Evolutionary conservation across 1,139 yeast species (phyloP), one percentile per base, ranked within the genome.

Genomic region (Taiozyma sp.): DNA sequence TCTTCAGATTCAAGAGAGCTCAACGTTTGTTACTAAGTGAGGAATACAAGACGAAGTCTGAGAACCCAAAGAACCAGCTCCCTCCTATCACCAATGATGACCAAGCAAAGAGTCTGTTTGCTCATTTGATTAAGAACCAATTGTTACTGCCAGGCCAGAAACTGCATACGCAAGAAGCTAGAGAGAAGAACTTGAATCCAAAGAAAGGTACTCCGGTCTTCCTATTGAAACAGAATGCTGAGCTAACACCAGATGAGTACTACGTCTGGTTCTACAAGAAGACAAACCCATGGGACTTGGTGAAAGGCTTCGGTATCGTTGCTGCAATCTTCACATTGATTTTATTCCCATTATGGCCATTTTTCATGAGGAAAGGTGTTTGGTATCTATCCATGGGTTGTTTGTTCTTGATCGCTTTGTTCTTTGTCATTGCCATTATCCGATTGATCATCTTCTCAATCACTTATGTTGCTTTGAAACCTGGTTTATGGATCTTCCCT

Each of bases 281-380:
- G 53, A 90, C 91, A 48, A 87, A 87, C 57, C 79, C 89, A 48
- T 72, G 70, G 70, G 90, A 75, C 60, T 81, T 67, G 62, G 80
- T 60, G 81, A 87, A 68, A 81, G 96, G 55, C 70, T 76, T 51
- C 69, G 90, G 69, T 78, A 63, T 87, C 40, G 72, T 92, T 43
- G 76, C 74, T 13, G 91, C 78, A 24, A 82, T 91, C 12, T 84
- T 93, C 61, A 79, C 89, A 2, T 71, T 91, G 44, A 89, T 93
- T 39, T 77, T 93, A 64, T 95, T 90, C 83, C 99, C 99, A 56
- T 78, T 93, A 63, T 93, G 99, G 99, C 99, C 99, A 24, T 66
- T 76, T 47, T 81, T 84, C 69, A 83, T 93, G 95, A 86, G 96
- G 67, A 78, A 79, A 50, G 96, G 96, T 40, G 97, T 90, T 40